Percentiles rank a stretch among this genome's conserved stretches.
Evolutionary conservation across 306 rosid species (phyloP).

Genomic region (Vigna nakashimae): DNA sequence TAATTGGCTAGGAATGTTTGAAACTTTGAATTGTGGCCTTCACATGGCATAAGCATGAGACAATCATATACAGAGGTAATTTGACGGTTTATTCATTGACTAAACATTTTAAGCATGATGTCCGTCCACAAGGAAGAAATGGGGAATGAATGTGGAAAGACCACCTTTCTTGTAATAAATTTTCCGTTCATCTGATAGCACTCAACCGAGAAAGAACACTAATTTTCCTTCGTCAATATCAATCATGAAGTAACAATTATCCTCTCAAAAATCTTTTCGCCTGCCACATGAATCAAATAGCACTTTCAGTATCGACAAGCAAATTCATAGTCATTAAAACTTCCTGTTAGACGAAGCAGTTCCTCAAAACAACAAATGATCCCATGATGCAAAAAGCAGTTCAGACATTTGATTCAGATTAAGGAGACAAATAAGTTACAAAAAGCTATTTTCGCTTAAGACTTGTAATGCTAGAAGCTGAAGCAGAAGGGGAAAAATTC

Average conservation of each 20-base stretch:
- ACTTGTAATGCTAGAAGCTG: slow-evolving; percentile 17
- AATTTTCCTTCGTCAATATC: slow-evolving; percentile 40
- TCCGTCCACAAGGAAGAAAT: slow-evolving; percentile 40
- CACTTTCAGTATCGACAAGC: slow-evolving; percentile 38
- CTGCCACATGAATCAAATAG: slow-evolving; percentile 54
- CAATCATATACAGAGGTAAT: background rate
- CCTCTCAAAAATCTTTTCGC: slow-evolving; percentile 64
- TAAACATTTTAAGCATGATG: slow-evolving; percentile 31
- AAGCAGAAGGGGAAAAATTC: slow-evolving; percentile 2
- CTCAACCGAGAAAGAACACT: slow-evolving; percentile 20
- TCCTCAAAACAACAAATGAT: slow-evolving; percentile 23
- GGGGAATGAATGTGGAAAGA: slow-evolving; percentile 27
- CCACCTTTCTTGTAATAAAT: slow-evolving; percentile 20
- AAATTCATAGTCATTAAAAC: slow-evolving; percentile 33
- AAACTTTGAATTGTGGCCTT: slow-evolving; percentile 3
- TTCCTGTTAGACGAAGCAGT: slow-evolving; percentile 19
- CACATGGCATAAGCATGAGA: slow-evolving; percentile 1
- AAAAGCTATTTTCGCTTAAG: slow-evolving; percentile 18
- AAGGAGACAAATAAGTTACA: slow-evolving; percentile 25
- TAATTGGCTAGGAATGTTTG: slow-evolving; percentile 36
- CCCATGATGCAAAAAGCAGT: slow-evolving; percentile 23
- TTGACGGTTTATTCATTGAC: slow-evolving; percentile 7
- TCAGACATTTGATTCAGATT: background rate
- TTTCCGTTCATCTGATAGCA: slow-evolving; percentile 37
- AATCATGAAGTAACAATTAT: slow-evolving; percentile 37